These are phyloP conservation scores for Tarenaya hassleriana DNA, from an alignment of 345 rosid species.

Conservation along the genomic window DNA sequence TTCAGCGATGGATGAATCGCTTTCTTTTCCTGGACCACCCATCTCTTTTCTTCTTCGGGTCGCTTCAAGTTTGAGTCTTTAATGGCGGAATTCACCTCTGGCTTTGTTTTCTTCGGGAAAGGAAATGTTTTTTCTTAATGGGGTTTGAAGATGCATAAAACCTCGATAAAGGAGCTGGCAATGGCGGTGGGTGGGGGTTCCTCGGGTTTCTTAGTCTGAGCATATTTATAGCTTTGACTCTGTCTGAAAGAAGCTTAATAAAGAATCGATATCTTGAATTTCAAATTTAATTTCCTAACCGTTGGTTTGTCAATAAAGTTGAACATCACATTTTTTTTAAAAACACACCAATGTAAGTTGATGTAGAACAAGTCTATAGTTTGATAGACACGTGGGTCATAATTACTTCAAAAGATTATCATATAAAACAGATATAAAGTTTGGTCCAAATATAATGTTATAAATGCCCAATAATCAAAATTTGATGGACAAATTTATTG, in stretches of 20 bases:
- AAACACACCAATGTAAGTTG: too few relatives aligned
- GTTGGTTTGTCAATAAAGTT: too few relatives aligned
- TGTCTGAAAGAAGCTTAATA: constrained; percentile 36
- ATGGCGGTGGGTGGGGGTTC: constrained; percentile 12
- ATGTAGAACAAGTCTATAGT: too few relatives aligned
- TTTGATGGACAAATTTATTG: constrained; percentile 7
- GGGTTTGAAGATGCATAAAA: constrained; percentile 5
- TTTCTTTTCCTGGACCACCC: constrained; percentile 22
- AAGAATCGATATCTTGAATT: constrained; percentile 29
- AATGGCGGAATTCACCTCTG: neutral
- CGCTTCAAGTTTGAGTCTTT: constrained; percentile 20
- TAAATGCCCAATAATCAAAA: too few relatives aligned
- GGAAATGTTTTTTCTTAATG: constrained; percentile 13
- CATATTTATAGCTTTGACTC: constrained; percentile 33
- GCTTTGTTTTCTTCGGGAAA: constrained; percentile 1
- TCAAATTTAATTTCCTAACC: constrained; percentile 24
- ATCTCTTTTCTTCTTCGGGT: constrained; percentile 15
- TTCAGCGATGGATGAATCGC: constrained; percentile 19
- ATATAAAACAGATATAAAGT: too few relatives aligned
- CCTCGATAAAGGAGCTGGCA: constrained; percentile 22
- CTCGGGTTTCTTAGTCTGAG: constrained; percentile 28
- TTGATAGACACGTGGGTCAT: too few relatives aligned
- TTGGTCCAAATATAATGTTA: too few relatives aligned
- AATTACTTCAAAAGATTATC: too few relatives aligned
- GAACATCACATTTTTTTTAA: too few relatives aligned